Percentiles rank a stretch among this genome's conserved stretches.
Conservation (phyloP, 257 asterid genomes). For the Nyctanthes arbortristis region DNA sequence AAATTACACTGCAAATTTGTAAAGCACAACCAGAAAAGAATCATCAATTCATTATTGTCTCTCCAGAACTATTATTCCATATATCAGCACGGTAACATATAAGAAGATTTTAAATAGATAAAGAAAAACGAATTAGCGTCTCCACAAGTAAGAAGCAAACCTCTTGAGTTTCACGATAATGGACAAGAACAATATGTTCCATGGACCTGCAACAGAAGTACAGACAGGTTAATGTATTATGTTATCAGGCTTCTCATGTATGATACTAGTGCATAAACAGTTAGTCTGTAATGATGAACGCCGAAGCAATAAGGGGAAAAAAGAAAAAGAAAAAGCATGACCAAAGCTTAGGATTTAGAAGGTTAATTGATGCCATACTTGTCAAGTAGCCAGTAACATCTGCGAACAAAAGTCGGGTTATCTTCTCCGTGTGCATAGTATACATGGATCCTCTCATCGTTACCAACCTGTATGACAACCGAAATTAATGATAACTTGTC, state of each 20-base stretch:
- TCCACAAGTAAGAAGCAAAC: constrained; percentile 46
- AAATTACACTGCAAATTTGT: not conserved
- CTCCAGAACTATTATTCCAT: not conserved
- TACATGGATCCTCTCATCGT: constrained; percentile 95
- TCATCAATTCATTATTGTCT: not conserved
- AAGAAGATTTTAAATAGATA: not conserved
- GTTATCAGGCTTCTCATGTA: constrained; percentile 15
- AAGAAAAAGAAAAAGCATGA: constrained; percentile 16
- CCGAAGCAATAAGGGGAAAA: constrained; percentile 9
- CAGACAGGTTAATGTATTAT: constrained; percentile 15
- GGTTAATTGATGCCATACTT: constrained; percentile 56
- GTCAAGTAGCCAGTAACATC: constrained; percentile 99
- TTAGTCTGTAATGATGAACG: constrained; percentile 16
- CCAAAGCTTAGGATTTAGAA: constrained; percentile 15
- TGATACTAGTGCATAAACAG: constrained; percentile 14
- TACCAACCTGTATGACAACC: constrained; percentile 69
- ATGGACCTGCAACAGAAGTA: constrained; percentile 62
- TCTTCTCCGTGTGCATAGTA: constrained; percentile 99
- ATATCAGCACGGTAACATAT: not conserved
- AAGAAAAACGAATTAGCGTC: constrained; percentile 2
- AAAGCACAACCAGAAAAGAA: not conserved
- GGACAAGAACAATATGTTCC: constrained; percentile 96
- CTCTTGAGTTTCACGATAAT: constrained; percentile 98
- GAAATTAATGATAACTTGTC: constrained; percentile 25
- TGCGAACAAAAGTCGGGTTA: constrained; percentile 86